phyloP scores from a whole-genome alignment of 1,284 basidiomycete species.

The Sanghuangporus sanghuang region DNA sequence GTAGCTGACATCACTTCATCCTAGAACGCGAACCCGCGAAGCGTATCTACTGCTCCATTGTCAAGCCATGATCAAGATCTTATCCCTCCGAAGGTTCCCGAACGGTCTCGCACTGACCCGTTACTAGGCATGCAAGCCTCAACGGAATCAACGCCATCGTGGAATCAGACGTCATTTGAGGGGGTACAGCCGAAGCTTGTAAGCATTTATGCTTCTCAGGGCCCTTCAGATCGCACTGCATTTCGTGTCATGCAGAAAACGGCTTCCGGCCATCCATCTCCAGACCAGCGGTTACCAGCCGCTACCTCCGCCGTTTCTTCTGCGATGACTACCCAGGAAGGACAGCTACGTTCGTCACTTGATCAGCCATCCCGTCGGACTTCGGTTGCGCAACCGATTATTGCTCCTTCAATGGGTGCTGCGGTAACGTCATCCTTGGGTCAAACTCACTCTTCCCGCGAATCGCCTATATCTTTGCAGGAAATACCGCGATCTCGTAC shows the following conservation, averaged over 20 bases:
- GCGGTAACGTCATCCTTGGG: not conserved
- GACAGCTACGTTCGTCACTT: not conserved
- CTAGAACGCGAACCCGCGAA: slow-evolving; percentile 3
- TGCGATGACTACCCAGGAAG: not conserved
- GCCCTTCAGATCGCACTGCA: slow-evolving; percentile 13
- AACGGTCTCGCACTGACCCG: slow-evolving; percentile 2
- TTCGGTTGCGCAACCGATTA: not conserved
- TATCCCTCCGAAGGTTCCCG: not conserved
- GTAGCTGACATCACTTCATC: not conserved
- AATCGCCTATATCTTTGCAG: not conserved
- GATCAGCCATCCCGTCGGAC: not conserved
- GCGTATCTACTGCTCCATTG: not conserved
- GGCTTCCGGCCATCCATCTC: not conserved
- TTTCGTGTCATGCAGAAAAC: slow-evolving; percentile 2
- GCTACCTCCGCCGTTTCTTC: not conserved
- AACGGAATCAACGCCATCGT: not conserved
- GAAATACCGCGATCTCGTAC: not conserved
- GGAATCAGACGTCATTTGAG: not conserved
- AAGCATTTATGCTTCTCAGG: slow-evolving; percentile 16
- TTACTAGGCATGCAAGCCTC: not conserved
- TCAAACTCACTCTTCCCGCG: not conserved
- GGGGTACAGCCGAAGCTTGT: slow-evolving; percentile 8
- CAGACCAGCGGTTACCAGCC: not conserved
- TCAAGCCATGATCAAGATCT: not conserved
- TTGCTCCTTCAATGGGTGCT: not conserved